These are phyloP conservation scores for Schoenoplectus triqueter DNA, from an alignment of 202 grass and related monocot genomes.

Conservation along the genomic window DNA sequence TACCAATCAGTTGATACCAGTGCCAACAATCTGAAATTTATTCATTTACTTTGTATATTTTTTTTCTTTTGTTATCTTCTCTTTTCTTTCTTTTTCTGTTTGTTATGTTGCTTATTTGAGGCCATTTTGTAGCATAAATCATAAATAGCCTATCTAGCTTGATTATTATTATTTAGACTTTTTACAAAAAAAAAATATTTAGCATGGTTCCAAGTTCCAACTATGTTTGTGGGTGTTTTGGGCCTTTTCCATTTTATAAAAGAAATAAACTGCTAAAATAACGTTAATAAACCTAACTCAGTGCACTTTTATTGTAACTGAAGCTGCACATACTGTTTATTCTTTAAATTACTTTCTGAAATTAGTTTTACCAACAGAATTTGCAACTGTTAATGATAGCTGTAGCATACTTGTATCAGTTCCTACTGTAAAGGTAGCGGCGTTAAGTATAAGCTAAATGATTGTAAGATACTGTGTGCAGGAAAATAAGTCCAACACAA, in stretches of 20 bases:
- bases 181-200: background rate
- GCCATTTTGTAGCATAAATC: background rate
- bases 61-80: background rate
- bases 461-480: slow-evolving; percentile 40
- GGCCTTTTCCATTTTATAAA: background rate
- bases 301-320: slow-evolving; percentile 1
- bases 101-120: slow-evolving; percentile 24
- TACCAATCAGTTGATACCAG: slow-evolving; percentile 1
- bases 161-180: background rate
- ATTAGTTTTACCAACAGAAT: slow-evolving; percentile 21
- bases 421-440: background rate
- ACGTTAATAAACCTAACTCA: background rate
- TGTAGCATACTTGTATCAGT: background rate
- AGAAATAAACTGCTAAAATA: background rate
- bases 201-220: background rate
- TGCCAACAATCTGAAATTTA: background rate
- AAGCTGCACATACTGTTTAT: slow-evolving; percentile 16
- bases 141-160: background rate
- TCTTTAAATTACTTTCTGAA: background rate
- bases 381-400: slow-evolving; percentile 3
- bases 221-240: background rate
- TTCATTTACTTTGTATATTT: background rate
- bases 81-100: background rate
- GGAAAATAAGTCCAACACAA: slow-evolving; percentile 70
- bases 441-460: background rate